Evolutionary conservation across 345 rosid genomes (phyloP), one percentile per base, ranked within the genome.

Genomic region (Mercurialis annua): DNA sequence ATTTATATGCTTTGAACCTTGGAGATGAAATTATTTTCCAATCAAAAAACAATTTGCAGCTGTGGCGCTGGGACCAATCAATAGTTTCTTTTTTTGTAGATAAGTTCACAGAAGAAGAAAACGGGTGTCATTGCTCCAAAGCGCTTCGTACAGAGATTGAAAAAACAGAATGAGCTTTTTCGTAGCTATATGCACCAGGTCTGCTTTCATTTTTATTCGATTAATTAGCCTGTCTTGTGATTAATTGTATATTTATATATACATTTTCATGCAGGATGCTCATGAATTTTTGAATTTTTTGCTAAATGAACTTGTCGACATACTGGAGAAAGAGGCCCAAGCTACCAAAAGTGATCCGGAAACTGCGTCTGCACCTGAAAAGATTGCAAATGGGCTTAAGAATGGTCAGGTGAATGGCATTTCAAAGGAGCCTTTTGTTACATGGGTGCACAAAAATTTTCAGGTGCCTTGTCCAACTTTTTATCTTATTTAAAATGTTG

Each of bases 151-250:
- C 98, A 95, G 74, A 85, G 99, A 77, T 81, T 95, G 85, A 95
- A 95, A 83, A 95, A 95, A 81, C 99, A 95, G 78, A 95, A 95
- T 77, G 99, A 95, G 82, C 88, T 88, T 69, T 95, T 95, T 76
- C 92, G 99, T 51, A 92, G 99, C 78, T 95, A 95, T 75, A 92
- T 95, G 99, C 99, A 92, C 76, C 99, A 95, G 98, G 98, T 92
- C 67, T 27, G n/a, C 58, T n/a, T 47, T 68, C 50, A 23, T 70
- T 24, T 43, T 1, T 42, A 68, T 21, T 42, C 36, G 16, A 59
- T 47, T 24, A 40, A 42, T 18, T 34, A 24, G 49, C 6, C 52
- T 15, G 11, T 52, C 11, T 9, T 44, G 0, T n/a, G 23, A 44
- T 15, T 14, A 10, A 44, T 15, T 30, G 20, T 43, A 55, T 16